These are phyloP conservation scores for Sicyos baderoa DNA, from an alignment of 306 rosid species.

Conservation along the genomic window DNA sequence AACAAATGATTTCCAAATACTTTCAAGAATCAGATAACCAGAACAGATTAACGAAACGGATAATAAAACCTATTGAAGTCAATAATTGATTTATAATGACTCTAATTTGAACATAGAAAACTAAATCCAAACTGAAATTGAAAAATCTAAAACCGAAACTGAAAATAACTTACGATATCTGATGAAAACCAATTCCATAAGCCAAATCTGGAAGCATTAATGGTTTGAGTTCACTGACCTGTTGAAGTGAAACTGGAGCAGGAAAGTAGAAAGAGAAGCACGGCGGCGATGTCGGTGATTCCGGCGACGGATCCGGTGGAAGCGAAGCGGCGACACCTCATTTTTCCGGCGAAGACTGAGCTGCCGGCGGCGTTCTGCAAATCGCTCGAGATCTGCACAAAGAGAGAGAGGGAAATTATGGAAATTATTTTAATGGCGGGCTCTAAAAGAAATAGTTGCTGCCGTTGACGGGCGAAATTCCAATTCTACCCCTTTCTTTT, in stretches of 20 bases:
- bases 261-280: slow-evolving; percentile 40
- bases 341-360: slow-evolving; percentile 34
- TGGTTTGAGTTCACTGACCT: slow-evolving; percentile 34
- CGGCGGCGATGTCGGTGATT: slow-evolving; percentile 30
- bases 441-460: not conserved
- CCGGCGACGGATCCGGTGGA: slow-evolving; percentile 33
- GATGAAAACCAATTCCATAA: not conserved
- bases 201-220: not conserved
- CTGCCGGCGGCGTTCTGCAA: slow-evolving; percentile 10
- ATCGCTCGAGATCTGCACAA: slow-evolving; percentile 35
- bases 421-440: slow-evolving; percentile 7
- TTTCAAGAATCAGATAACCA: not conserved
- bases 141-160: too few relatives aligned
- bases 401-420: slow-evolving; percentile 7
- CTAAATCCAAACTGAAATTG: too few relatives aligned
- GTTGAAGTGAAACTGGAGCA: slow-evolving; percentile 62
- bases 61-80: not conserved
- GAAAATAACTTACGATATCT: too few relatives aligned
- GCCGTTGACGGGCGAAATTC: not conserved
- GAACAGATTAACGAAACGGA: not conserved
- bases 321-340: slow-evolving; percentile 23
- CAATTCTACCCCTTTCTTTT: not conserved
- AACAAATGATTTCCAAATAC: not conserved
- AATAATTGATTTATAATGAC: too few relatives aligned
- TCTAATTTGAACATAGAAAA: too few relatives aligned